Conservation (phyloP, 768 basidiomycete species). For the Hebeloma cylindrosporum region DNA sequence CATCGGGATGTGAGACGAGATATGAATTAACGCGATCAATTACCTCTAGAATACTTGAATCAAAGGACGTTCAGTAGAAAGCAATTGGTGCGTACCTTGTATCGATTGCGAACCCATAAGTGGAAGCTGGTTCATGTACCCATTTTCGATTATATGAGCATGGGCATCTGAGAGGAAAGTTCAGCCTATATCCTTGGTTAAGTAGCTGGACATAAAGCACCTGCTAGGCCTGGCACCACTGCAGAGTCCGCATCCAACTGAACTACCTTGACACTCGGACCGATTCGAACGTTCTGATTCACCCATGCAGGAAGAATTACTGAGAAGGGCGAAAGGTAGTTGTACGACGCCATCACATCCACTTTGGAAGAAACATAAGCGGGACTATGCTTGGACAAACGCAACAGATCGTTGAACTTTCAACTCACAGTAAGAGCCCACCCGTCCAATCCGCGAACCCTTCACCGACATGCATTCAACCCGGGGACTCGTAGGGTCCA, state of each 20-base stretch:
- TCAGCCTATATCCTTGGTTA: neutral
- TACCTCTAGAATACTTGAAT: slow-evolving; percentile 46
- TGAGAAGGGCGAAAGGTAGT: no score
- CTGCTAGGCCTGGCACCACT: slow-evolving; percentile 73
- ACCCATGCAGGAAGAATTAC: slow-evolving; percentile 13
- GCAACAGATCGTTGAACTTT: no score
- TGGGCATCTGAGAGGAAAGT: slow-evolving; percentile 59
- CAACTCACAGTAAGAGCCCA: slow-evolving; percentile 50
- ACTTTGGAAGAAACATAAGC: no score
- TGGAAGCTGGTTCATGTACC: slow-evolving; percentile 65
- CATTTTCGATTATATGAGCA: slow-evolving; percentile 75
- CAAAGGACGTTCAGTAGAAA: neutral
- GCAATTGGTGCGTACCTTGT: slow-evolving; percentile 42
- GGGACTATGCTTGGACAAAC: no score
- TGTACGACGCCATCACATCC: no score
- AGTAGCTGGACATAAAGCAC: slow-evolving; percentile 31
- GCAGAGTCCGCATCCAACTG: slow-evolving; percentile 13
- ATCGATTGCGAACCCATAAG: slow-evolving; percentile 59
- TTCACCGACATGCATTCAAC: slow-evolving; percentile 65
- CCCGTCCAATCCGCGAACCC: slow-evolving; percentile 44
- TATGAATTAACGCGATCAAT: slow-evolving; percentile 59
- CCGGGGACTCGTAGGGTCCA: slow-evolving; percentile 48
- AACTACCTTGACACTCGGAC: slow-evolving; percentile 13
- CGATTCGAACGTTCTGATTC: neutral
- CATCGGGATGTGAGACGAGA: slow-evolving; percentile 56